A percentile compares a stretch with the other conserved stretches of the same genome.
These are phyloP conservation scores for Lichtheimia hyalospora DNA, from an alignment of 371 early-diverging fungal genomes.

Conservation along the genomic window DNA sequence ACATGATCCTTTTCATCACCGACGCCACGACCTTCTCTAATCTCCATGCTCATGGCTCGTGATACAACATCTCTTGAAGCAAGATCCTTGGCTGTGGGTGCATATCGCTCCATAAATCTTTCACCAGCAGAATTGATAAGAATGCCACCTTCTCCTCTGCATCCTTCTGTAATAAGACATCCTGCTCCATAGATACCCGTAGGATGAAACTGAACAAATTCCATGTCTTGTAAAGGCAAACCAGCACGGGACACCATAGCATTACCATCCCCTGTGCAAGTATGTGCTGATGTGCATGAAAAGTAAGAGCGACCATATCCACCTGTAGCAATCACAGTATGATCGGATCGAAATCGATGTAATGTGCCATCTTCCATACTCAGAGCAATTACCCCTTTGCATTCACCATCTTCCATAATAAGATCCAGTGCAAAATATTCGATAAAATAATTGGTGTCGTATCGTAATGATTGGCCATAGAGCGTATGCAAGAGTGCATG, in stretches of 20 bases:
- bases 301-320: conserved; percentile 99
- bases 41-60: conserved; percentile 97
- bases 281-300: conserved; percentile 97
- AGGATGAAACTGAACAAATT: conserved; percentile 98
- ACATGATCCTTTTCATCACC: conserved; percentile 97
- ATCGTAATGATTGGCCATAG: conserved; percentile 94
- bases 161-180: conserved; percentile 97
- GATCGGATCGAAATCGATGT: conserved; percentile 97
- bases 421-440: conserved; percentile 98
- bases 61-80: conserved; percentile 98
- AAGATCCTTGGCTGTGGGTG: conserved; percentile 97
- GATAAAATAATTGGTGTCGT: conserved; percentile 96
- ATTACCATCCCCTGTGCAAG: conserved; percentile 98
- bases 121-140: conserved; percentile 91
- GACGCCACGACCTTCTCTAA: conserved; percentile 96
- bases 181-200: conserved; percentile 98
- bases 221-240: conserved; percentile 92
- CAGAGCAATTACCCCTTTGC: conserved; percentile 94
- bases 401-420: conserved; percentile 97
- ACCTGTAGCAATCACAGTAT: conserved; percentile 97
- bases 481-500: conserved; percentile 96
- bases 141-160: conserved; percentile 96
- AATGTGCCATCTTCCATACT: conserved; percentile 98
- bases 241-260: conserved; percentile 94
- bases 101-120: conserved; percentile 99